Conservation (phyloP, 345 rosid genomes). For the Firmiana major region DNA sequence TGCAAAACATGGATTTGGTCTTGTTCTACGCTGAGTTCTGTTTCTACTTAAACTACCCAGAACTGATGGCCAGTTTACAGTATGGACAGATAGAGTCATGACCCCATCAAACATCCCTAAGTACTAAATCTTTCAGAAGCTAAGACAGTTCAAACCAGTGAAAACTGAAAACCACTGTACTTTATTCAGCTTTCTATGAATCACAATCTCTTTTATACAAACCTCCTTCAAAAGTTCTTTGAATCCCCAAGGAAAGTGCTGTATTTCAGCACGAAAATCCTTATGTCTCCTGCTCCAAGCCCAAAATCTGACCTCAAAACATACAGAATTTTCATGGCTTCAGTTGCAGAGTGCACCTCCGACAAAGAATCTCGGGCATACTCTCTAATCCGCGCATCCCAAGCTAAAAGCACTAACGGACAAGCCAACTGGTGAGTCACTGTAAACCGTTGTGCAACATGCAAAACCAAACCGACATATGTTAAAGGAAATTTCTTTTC, state of each 20-base stretch:
- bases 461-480: neutral
- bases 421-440: neutral
- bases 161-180: neutral
- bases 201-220: too few species aligned
- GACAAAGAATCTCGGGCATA: neutral
- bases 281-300: neutral
- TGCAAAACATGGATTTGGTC: slow-evolving; percentile 12
- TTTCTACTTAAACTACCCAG: slow-evolving; percentile 14
- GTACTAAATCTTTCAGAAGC: neutral
- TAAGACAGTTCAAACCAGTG: neutral
- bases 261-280: neutral
- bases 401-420: neutral
- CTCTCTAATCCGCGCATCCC: too few species aligned
- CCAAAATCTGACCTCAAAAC: neutral
- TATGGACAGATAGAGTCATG: slow-evolving; percentile 18
- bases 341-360: neutral
- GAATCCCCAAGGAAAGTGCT: slow-evolving; percentile 1
- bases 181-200: too few species aligned
- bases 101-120: slow-evolving; percentile 22
- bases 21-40: slow-evolving; percentile 15
- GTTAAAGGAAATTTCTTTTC: neutral
- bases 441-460: neutral
- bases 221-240: neutral
- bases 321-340: neutral
- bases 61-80: slow-evolving; percentile 17